A percentile compares a stretch with the other conserved stretches of the same genome.
These are phyloP conservation scores for Candida palmyrensis DNA, from an alignment of 805 yeast species.

Conservation along the genomic window DNA sequence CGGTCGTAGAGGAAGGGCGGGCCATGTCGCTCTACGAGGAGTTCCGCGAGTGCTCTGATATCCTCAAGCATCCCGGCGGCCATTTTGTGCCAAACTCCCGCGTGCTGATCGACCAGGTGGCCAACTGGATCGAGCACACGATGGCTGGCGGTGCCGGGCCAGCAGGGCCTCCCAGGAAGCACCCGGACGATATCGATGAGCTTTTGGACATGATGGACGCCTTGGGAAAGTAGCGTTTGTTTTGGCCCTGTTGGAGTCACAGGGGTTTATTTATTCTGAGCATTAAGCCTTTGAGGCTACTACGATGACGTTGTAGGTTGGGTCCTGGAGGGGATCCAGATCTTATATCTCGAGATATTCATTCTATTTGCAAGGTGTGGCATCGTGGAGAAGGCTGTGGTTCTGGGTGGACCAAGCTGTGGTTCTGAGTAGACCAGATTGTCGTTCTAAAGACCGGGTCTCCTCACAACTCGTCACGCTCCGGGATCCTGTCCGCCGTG, in stretches of 20 bases:
- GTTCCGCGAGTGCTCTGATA: conserved; percentile 42
- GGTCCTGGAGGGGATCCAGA: too few species aligned
- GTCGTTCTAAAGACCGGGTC: not conserved
- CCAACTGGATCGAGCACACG: conserved; percentile 30
- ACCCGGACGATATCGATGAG: conserved; percentile 23
- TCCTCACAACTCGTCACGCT: conserved; percentile 24
- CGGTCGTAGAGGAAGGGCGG: conserved; percentile 74
- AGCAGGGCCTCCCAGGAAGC: conserved; percentile 6
- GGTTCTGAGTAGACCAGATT: not conserved
- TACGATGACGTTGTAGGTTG: too few species aligned
- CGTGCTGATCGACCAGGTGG: conserved; percentile 32
- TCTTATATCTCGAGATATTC: too few species aligned
- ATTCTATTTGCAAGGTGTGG: too few species aligned
- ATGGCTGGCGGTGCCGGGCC: conserved; percentile 2
- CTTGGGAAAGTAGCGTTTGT: too few species aligned
- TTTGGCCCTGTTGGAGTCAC: too few species aligned
- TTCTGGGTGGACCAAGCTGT: not conserved
- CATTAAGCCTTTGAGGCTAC: too few species aligned
- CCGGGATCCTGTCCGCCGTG: conserved; percentile 9
- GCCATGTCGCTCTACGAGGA: conserved; percentile 50
- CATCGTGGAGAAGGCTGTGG: too few species aligned
- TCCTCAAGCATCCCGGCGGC: conserved; percentile 90
- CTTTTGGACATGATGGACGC: conserved; percentile 37
- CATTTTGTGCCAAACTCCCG: conserved; percentile 93
- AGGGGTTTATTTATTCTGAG: too few species aligned